Percentiles rank a stretch among this genome's conserved stretches.
phyloP scores from a whole-genome alignment of 306 rosid genomes.

The Lotus japonicus region DNA sequence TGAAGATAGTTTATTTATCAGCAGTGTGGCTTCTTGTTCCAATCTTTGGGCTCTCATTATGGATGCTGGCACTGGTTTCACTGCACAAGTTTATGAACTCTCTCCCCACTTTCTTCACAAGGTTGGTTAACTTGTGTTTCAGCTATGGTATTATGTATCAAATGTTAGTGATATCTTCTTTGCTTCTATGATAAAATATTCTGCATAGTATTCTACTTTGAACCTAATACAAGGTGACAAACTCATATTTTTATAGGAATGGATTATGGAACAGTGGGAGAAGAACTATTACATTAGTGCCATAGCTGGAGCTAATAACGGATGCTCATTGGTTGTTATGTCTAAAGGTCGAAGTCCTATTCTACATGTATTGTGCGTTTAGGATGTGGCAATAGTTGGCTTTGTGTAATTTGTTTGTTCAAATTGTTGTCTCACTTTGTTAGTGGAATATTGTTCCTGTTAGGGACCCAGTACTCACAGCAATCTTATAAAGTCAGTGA shows the following conservation, averaged over 20 bases:
- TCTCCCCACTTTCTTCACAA: conserved; percentile 73
- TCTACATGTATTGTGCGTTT: not conserved
- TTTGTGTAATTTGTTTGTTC: not conserved
- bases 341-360: conserved; percentile 57
- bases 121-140: conserved; percentile 35
- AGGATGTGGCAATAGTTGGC: not conserved
- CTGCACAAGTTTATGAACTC: conserved; percentile 73
- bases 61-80: conserved; percentile 95
- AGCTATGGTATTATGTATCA: not conserved
- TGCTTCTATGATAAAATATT: not conserved
- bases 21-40: conserved; percentile 68
- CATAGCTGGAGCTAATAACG: conserved; percentile 74
- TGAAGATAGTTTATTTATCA: conserved; percentile 78
- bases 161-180: not conserved
- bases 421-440: not conserved
- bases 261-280: conserved; percentile 98
- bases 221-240: conserved; percentile 38
- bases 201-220: not conserved
- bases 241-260: conserved; percentile 55
- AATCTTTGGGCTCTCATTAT: conserved; percentile 89
- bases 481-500: conserved; percentile 98
- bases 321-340: conserved; percentile 85
- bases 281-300: conserved; percentile 77
- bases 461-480: conserved; percentile 73
- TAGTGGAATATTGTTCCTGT: conserved; percentile 16